Base-by-base conservation (phyloP, 305 asterid genomes). In the Nicotiana rustica region DNA sequence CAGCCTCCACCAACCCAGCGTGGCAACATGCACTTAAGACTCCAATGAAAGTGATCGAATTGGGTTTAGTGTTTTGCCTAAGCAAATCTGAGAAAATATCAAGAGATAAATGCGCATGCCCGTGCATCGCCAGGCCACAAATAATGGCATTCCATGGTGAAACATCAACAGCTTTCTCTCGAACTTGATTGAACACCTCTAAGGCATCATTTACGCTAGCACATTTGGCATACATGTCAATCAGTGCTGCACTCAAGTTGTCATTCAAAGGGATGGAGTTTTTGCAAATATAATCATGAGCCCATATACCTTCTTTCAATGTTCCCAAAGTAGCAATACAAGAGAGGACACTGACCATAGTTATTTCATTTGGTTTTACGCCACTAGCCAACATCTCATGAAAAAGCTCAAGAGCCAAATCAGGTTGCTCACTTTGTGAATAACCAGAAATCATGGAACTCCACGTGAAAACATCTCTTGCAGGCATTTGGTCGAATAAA, bases 131-230 rank as follows among this genome's bases (percentile, higher is more conserved):
- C 76, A 92, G 87, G 83, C 98, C 98, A 82, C 96, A 91, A 78
- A 96, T 92, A 81, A 94, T 91, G 5, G 98, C 98, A 77, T 94
- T 96, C 99, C 98, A 96, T 68, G 98, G 98, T 0, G 98, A 94
- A 77, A 94, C 88, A 7, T 86, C 90, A 4, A 19, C 71, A 38
- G 91, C 83, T 82, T 84, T 85, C 64, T 94, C 91, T 70, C 85
- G 89, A 67, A 87, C 86, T 86, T 87, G 93, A 82, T 87, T 18
- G 78, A 94, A 96, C 10, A 87, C 82, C 84, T 92, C 91, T 36
- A 91, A 85, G 80, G 99, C 98, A 1, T 77, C 83, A 75, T 84
- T 79, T 78, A 94, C 89, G 81, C 88, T 90, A 81, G 97, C 98
- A 80, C 99, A 96, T 89, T 96, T 94, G 56, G 99, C 97, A 84